Base-by-base conservation (phyloP, 2,329 filamentous ascomycete species). In the Verticillium albo-atrum region DNA sequence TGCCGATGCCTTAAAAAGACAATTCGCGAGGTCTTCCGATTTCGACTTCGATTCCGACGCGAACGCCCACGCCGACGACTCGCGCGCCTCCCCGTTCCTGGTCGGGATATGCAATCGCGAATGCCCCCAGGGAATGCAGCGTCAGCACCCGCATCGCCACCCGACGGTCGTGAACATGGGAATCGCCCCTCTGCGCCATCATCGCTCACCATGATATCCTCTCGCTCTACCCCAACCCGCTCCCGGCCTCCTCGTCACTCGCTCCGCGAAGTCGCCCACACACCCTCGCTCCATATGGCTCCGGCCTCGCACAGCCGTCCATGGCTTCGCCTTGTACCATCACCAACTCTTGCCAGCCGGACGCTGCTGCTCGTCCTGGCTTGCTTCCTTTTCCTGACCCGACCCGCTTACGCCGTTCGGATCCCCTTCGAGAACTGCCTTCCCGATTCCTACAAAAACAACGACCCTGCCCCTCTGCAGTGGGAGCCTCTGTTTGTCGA, bases 361-460 rank as follows among this genome's bases (percentile, higher is more conserved):
- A 23, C 20, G 62, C 60, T 80, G 57, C 62, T 79, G 60, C 57
- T 78, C 53, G 61, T 83, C 53, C 63, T 80, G 58, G 65, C 72
- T 58, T 69, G 72, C 59, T 66, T 77, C 27, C 68, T 76, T 60
- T 59, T 76, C 9, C 70, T 71, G 51, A 50, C 20, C 20, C 42
- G 42, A 25, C 79, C 83, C 9, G 78, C 75, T 27, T 72, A 77
- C 47, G 91, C 89, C 55, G 91, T 87, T 52, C 84, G 87, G 66
- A 77, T 97, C 62, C 79, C 85, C 60, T 95, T 96, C 74, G 81
- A 89, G n/a, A 96, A 97, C 75, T 99, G 94, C 76, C 81, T 97
- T 30, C 74, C 80, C 54, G 78, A 82, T 60, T 81, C 83, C 57
- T 82, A 89, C 70, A 79, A 86, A 61, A 81, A 82, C 53, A 75